Conservation (phyloP, 2,329 filamentous ascomycete species). For the Albophoma yamanashiensis region DNA sequence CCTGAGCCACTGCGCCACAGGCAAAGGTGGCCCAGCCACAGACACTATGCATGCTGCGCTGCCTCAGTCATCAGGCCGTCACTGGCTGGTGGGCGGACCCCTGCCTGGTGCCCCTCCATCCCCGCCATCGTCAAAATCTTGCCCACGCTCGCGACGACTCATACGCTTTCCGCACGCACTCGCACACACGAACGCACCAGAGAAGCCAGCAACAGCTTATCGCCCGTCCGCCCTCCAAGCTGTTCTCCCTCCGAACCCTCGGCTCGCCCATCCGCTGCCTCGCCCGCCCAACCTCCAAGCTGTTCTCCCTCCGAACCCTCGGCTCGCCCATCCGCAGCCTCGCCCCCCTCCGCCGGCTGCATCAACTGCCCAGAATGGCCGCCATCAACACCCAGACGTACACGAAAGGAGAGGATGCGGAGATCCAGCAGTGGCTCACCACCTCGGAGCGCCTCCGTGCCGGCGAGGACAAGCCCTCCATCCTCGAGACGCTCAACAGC, state of each 20-base stretch:
- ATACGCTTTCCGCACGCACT: not conserved
- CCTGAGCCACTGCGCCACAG: too few relatives aligned
- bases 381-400: conserved; percentile 59
- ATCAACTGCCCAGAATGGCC: conserved; percentile 44
- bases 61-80: not conserved
- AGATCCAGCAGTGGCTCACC: conserved; percentile 83
- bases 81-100: too few relatives aligned
- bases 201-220: conserved; percentile 3
- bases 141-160: too few relatives aligned
- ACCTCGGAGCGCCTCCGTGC: conserved; percentile 57
- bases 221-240: conserved; percentile 17
- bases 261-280: conserved; percentile 16
- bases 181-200: not conserved
- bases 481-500: conserved; percentile 71
- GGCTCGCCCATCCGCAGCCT: conserved; percentile 19
- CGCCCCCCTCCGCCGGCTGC: conserved; percentile 21
- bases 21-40: too few relatives aligned
- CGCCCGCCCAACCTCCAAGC: conserved; percentile 17
- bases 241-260: conserved; percentile 31
- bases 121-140: conserved; percentile 3
- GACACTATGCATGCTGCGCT: not conserved
- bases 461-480: conserved; percentile 49
- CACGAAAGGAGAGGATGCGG: conserved; percentile 67
- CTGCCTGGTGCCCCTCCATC: conserved; percentile 4
- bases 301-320: conserved; percentile 31